Base-by-base conservation (phyloP, 345 rosid genomes). In the Moricandia arvensis region DNA sequence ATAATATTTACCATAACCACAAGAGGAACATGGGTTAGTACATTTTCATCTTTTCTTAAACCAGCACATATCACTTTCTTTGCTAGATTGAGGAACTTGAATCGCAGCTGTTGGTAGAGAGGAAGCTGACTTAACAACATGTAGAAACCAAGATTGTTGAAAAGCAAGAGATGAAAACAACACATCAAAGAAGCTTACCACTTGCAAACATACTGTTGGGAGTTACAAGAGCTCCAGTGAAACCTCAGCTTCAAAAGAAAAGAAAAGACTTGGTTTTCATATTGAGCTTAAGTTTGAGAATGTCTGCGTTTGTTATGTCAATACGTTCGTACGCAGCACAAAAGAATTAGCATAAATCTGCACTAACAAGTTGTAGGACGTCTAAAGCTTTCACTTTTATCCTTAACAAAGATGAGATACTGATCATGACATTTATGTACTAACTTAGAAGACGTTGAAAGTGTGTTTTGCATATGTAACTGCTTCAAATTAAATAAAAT, bases 91-190 rank as follows among this genome's bases (percentile, higher is more conserved):
- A 89, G 76, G 97, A 94, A 75, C 83, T 94, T 41, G 98, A 94
- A 83, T 76, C 95, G 2, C 98, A 91, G 71, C 91, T 94, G 59
- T 86, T 91, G 24, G 86, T 88, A 33, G 98, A 91, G 75, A 91
- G 98, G 81, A 94, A 90, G 80, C 87, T 94, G 13, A 96, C 97
- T 29, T 89, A 96, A 55, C 97, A 91, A 78, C 96, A 94, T 27
- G 94, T 94, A 31, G 97, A 91, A 81, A 86, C 91, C 16, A 94
- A 84, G 86, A 87, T 88, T 15, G 97, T 91, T 29, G 95, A 94
- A 80, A 90, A 82, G 55, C 76, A 83, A 78, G 85, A 51, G 93
- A 90, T 60, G 87, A 74, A 62, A 82, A 41, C 68, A 76, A 13
- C 55, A 72, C 79, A 34, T 80, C 81, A 58, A 47, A 68, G 31